phyloP scores from a whole-genome alignment of 257 asterid genomes.

The Solanum sejunctum region DNA sequence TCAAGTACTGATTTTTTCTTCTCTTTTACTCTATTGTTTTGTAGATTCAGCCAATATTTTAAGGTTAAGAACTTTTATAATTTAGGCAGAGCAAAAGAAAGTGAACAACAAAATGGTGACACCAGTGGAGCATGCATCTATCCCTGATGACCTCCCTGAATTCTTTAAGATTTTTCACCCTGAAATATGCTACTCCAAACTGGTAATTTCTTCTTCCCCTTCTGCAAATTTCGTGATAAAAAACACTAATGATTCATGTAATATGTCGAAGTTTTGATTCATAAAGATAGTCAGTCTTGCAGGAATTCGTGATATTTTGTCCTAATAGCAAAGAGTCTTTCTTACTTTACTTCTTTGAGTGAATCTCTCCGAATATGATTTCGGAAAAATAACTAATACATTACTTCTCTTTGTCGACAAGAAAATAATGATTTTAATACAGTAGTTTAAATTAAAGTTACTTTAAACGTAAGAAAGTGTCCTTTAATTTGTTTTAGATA shows the following conservation, averaged over 20 bases:
- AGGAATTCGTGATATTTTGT: not conserved
- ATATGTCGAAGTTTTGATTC: not conserved
- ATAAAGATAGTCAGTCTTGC: not conserved
- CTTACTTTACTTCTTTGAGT: not conserved
- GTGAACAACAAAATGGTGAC: not conserved
- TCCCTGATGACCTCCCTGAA: not conserved
- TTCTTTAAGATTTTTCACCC: constrained; percentile 1
- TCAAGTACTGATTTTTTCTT: not conserved
- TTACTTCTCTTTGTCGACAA: no score
- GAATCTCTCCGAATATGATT: not conserved
- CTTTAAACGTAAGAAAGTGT: no score
- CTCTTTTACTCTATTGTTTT: not conserved
- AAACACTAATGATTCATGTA: not conserved
- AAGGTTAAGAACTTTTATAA: not conserved
- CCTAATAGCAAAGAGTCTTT: not conserved
- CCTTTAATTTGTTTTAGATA: no score
- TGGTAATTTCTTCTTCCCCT: not conserved
- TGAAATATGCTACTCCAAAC: not conserved
- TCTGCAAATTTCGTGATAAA: not conserved
- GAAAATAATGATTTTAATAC: no score
- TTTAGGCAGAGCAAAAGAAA: not conserved
- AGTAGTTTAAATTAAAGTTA: no score
- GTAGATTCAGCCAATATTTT: not conserved
- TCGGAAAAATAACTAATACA: not conserved
- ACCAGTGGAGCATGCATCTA: not conserved